These are phyloP conservation scores for Debaryomyces udenii DNA, from an alignment of 1,139 yeast species.

Conservation along the genomic window DNA sequence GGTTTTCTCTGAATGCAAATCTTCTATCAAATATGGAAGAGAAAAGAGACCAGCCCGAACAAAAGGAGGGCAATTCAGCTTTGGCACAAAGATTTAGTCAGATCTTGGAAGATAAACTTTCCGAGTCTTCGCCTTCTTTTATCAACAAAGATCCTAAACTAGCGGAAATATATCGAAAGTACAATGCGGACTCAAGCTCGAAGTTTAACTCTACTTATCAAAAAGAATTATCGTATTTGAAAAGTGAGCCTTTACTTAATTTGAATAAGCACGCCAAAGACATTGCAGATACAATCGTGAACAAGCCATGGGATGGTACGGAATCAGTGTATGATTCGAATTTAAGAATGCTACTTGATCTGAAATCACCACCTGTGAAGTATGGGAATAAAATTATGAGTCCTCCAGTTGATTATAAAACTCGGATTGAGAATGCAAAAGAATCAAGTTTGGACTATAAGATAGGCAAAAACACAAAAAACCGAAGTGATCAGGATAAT, in stretches of 20 bases:
- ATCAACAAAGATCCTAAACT: slow-evolving; percentile 25
- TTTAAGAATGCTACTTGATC: slow-evolving; percentile 65
- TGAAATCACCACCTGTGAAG: slow-evolving; percentile 50
- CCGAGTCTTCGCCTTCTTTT: slow-evolving; percentile 15
- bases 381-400: slow-evolving; percentile 26
- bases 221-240: slow-evolving; percentile 26
- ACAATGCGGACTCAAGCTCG: slow-evolving; percentile 16
- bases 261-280: slow-evolving; percentile 54
- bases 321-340: slow-evolving; percentile 57
- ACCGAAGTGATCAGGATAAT: slow-evolving; percentile 43
- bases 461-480: slow-evolving; percentile 37
- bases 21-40: not conserved
- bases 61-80: slow-evolving; percentile 21
- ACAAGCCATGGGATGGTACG: slow-evolving; percentile 70
- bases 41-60: not conserved
- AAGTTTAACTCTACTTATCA: slow-evolving; percentile 22
- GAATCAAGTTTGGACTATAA: slow-evolving; percentile 70
- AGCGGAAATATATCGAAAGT: slow-evolving; percentile 16
- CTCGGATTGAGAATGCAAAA: slow-evolving; percentile 58
- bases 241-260: slow-evolving; percentile 32
- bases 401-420: slow-evolving; percentile 27
- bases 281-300: slow-evolving; percentile 44
- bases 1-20: not conserved
- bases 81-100: slow-evolving; percentile 29
- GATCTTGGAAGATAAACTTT: slow-evolving; percentile 32